Conservation (phyloP, 352 stramenopile species). For the Phytophthora quininea region DNA sequence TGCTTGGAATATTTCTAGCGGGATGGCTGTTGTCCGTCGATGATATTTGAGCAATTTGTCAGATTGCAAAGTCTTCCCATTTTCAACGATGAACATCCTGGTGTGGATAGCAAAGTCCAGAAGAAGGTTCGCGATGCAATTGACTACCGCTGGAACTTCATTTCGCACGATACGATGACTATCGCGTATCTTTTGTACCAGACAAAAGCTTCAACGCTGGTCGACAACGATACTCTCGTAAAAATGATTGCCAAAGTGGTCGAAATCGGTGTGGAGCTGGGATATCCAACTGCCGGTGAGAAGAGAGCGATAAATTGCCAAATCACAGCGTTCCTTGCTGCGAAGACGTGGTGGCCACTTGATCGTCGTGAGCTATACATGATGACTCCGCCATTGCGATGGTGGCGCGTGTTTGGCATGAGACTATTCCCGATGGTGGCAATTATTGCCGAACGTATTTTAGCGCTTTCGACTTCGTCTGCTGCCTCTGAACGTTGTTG, state of each 20-base stretch:
- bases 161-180: constrained; percentile 1
- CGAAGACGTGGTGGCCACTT: background rate
- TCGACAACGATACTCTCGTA: background rate
- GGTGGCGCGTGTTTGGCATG: constrained; percentile 6
- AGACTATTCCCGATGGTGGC: background rate
- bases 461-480: constrained; percentile 8
- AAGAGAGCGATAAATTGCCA: background rate
- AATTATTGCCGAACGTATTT: constrained; percentile 1
- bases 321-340: background rate
- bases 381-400: background rate
- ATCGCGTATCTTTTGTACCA: constrained; percentile 6
- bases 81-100: background rate
- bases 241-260: background rate
- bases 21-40: background rate
- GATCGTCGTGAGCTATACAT: background rate
- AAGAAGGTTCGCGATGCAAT: constrained; percentile 1
- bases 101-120: background rate
- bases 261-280: background rate
- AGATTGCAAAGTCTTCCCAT: background rate
- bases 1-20: constrained; percentile 8
- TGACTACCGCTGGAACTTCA: constrained; percentile 6
- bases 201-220: background rate
- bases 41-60: constrained; percentile 12
- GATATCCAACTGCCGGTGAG: background rate
- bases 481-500: constrained; percentile 2